Evolutionary conservation across 129 eudicot species (phyloP), one percentile per base, ranked within the genome.

Genomic region (Flaveria trinervia): DNA sequence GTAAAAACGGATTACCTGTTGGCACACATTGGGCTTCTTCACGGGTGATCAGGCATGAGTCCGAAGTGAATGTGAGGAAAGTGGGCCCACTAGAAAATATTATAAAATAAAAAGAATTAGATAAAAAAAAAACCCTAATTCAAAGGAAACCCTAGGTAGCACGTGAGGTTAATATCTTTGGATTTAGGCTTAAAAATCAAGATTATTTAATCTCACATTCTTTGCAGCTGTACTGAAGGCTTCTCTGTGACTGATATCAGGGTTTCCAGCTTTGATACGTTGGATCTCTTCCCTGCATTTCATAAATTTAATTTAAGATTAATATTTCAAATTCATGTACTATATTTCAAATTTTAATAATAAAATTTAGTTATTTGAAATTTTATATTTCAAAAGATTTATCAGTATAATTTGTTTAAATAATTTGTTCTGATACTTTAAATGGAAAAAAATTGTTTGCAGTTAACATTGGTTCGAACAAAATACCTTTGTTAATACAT

Each of bases 191-290:
- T 52, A 80, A 74, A 74, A 72, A 67, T 67, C n/a, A 64, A 28
- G 55, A 49, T 12, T 49, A 52, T 83, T 11, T 81, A 83, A 79
- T 81, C 87, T 86, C 81, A 91, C 99, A 89, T 95, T 95, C 87
- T 95, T 95, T 65, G 99, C 99, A 81, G 99, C 99, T 18, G 99
- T 92, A 88, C 99, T 95, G 86, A 95, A 95, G 68, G 99, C 99
- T 86, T 95, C 99, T 88, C 99, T 95, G 89, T 95, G 99, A 68
- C 99, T 95, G 72, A 95, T 95, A 85, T 92, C 99, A 75, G 99
- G 99, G 86, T 95, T 95, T 88, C 91, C 97, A 70, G 99, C 99
- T 88, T 95, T 95, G 88, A 95, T 95, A 65, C 99, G 99, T 86
- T 92, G 99, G 92, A 95, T 95, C 89, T 95, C 99, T 77, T 95